Percentiles rank a stretch among this genome's conserved stretches.
These are phyloP conservation scores for Jaapia argillacea DNA, from an alignment of 768 basidiomycete species.

Conservation along the genomic window DNA sequence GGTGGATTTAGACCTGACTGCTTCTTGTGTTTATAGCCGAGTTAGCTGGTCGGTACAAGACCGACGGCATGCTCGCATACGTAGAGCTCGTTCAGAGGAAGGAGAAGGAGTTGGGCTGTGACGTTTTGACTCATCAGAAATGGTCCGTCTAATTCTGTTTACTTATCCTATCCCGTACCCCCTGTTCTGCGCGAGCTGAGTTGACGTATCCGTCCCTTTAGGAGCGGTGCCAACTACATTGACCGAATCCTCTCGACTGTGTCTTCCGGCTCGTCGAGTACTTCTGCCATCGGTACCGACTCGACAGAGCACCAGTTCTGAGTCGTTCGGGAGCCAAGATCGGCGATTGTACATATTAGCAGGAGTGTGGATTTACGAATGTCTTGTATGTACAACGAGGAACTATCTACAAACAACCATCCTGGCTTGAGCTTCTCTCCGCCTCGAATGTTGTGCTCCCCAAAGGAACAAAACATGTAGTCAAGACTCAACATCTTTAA, in stretches of 20 bases:
- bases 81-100: conserved; percentile 81
- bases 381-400: too few relatives aligned
- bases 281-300: conserved; percentile 73
- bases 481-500: too few relatives aligned
- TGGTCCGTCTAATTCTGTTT: conserved; percentile 39
- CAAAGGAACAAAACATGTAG: too few relatives aligned
- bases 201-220: too few relatives aligned
- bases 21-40: conserved; percentile 41
- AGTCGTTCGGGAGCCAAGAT: conserved; percentile 5
- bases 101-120: conserved; percentile 81
- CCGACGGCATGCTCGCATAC: conserved; percentile 89
- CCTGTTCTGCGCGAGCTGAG: conserved; percentile 1
- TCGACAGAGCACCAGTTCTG: conserved; percentile 86
- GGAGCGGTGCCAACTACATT: conserved; percentile 88
- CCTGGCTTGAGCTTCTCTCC: too few relatives aligned
- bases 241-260: conserved; percentile 79
- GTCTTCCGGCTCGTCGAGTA: conserved; percentile 83
- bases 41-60: conserved; percentile 69
- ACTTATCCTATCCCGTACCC: neutral
- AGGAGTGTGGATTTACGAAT: too few relatives aligned
- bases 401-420: too few relatives aligned
- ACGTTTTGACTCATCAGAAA: conserved; percentile 91
- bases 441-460: too few relatives aligned
- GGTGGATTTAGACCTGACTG: neutral
- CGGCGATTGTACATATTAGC: too few relatives aligned